Evolutionary conservation across 2,329 filamentous ascomycete genomes (phyloP), one percentile per base, ranked within the genome.

Genomic region (Microdochium paspali): DNA sequence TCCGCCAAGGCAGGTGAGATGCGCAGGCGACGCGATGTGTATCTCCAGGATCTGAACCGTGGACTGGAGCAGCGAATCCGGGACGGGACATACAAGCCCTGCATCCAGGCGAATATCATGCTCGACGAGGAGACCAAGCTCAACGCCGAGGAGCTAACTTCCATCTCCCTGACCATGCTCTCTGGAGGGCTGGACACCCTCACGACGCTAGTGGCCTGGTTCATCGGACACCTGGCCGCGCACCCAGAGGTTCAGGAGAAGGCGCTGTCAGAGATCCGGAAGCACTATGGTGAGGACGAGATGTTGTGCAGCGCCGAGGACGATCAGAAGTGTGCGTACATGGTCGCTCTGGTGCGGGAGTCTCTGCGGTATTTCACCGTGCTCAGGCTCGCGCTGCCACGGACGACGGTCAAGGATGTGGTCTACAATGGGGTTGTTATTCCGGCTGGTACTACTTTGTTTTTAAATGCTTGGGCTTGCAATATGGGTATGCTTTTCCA

Each of bases 81-180:
- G 45, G 76, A 77, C 43, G 79, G 79, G 0, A 79, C 68, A 0
- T 72, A 84, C 56, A 73, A 75, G 53, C 79, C 80, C 0, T 85
- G 82, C 56, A 85, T 85, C 42, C 80, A 84, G 51, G 80, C 79
- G 3, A 85, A 84, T 50, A 74, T 84, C 26, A 82, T 84, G 50
- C 64, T 76, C 44, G 80, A n/a, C n/a, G 73, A 78, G 53, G 80
- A 84, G 32, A 75, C 79, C 0, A 79, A 76, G 51, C 64, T 85
- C 15, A 82, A 77, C 61, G 70, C 72, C 31, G 79, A 77, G 45
- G 82, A 85, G 53, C 68, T 85, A 28, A 82, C 73, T 0, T 80
- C 76, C 0, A 85, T 85, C 54, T 82, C 77, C 51, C 61, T 85
- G 51, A 85, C 81, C 1, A 85, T 86, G 82, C 65, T 85, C 4